Evolutionary conservation across 257 asterid species (phyloP), one percentile per base, ranked within the genome.

Genomic region (Fraxinus pennsylvanica): DNA sequence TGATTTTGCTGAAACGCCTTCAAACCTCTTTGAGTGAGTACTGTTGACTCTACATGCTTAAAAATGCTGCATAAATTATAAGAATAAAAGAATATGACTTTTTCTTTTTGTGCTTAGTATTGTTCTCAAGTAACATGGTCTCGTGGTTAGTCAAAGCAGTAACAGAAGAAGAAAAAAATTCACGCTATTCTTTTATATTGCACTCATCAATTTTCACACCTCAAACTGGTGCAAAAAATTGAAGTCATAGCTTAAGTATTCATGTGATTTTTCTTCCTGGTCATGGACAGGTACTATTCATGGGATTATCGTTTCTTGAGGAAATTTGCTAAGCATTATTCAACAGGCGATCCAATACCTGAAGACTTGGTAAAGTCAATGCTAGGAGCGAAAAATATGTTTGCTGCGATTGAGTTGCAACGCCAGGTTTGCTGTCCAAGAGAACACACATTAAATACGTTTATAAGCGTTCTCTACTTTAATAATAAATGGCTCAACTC

Each of bases 1-100:
- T 72, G 99, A 95, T 87, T 89, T 95, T 79, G 99, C 99, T 50
- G 99, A 95, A 84, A 93, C 94, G 9, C 99, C 99, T 80, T 95
- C 99, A 45, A 95, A 92, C 80, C 96, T 95, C 80, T 89, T 95
- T 50, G 98, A 95, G 99, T 95, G 86, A 88, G 99, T 90, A 66
- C 79, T 76, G 21, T 27, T 63, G 35, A 54, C 61, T 66, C 52
- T 36, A 14, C 66, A 73, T 66, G 59, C 72, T 47, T 68, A 78
- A 57, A 35, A 10, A 15, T 50, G 32, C 19, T 59, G 71, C 74
- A 50, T 22, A 81, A 74, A 73, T 74, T 45, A 47, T 68, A 70
- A 69, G 35, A 74, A 76, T 79, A 81, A 66, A 9, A 19, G 32
- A 8, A 57, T 29, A 30, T 13, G 68, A 61, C 32, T 25, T 68